Evolutionary conservation across 257 asterid genomes (phyloP).

Genomic region (Solanum paucissectum): DNA sequence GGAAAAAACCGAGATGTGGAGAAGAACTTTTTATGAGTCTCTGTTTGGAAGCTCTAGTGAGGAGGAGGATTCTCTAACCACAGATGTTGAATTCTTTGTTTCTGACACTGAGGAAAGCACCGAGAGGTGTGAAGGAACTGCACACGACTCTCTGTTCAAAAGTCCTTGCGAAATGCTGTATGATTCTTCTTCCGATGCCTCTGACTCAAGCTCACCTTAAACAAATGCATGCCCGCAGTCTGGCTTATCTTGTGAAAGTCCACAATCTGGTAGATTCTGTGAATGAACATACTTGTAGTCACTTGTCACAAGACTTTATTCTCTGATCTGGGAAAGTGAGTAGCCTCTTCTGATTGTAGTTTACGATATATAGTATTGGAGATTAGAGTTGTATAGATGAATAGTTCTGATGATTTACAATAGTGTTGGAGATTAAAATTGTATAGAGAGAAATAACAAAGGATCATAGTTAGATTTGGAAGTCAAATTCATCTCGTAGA

Average conservation of each 20-base stretch:
- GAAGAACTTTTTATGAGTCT: background rate
- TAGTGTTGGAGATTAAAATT: background rate
- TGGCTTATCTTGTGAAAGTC: background rate
- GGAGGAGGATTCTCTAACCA: slow-evolving; percentile 13
- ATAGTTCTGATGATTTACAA: too few relatives aligned
- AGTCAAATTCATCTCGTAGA: background rate
- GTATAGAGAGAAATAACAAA: background rate
- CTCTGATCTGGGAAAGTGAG: background rate
- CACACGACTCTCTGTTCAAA: background rate
- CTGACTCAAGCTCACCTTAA: slow-evolving; percentile 1
- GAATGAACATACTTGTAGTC: background rate
- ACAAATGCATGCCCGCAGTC: slow-evolving; percentile 3
- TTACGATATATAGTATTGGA: background rate
- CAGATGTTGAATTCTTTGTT: too few relatives aligned
- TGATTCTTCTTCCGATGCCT: background rate
- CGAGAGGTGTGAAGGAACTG: background rate
- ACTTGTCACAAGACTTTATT: background rate
- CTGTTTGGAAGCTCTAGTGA: background rate
- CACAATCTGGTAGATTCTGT: background rate
- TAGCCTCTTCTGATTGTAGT: background rate
- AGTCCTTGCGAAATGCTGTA: background rate
- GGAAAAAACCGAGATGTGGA: slow-evolving; percentile 10
- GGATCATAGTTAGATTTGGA: background rate
- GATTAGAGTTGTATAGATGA: background rate
- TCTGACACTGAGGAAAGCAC: background rate